These are phyloP conservation scores for Suillus occidentalis DNA, from an alignment of 768 basidiomycete species.

Conservation along the genomic window DNA sequence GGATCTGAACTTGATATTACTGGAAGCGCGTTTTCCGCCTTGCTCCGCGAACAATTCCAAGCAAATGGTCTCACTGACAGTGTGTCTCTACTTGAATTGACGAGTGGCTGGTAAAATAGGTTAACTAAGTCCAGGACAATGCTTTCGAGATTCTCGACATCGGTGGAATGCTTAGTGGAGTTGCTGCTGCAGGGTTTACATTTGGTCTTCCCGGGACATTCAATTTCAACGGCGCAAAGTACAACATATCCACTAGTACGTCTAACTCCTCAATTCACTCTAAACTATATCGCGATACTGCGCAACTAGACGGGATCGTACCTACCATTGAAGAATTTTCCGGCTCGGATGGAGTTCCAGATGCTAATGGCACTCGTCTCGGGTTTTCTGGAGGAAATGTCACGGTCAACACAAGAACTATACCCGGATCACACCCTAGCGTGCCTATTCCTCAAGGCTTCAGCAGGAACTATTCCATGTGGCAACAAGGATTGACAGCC, in stretches of 20 bases:
- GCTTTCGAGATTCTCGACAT: conserved; percentile 12
- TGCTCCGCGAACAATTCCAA: neutral
- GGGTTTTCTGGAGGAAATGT: conserved; percentile 8
- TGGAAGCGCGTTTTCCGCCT: conserved; percentile 4
- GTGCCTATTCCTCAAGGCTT: neutral
- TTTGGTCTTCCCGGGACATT: conserved; percentile 12
- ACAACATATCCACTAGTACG: conserved; percentile 14
- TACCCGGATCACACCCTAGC: neutral
- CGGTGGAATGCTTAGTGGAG: conserved; percentile 11
- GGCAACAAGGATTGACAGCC: conserved; percentile 9
- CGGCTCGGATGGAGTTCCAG: conserved; percentile 1
- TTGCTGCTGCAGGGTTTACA: conserved; percentile 9
- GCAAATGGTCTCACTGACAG: neutral
- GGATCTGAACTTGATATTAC: conserved; percentile 13
- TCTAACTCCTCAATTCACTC: neutral
- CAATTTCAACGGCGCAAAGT: conserved; percentile 19
- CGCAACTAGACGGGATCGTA: conserved; percentile 4
- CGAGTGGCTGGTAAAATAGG: neutral
- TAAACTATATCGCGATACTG: neutral
- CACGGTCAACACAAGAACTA: neutral
- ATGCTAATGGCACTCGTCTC: conserved; percentile 1
- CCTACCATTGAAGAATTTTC: conserved; percentile 2
- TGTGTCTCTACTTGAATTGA: neutral
- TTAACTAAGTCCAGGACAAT: neutral
- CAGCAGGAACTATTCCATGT: conserved; percentile 5